phyloP scores from a whole-genome alignment of 257 asterid species.

The Nicotiana tabacum region DNA sequence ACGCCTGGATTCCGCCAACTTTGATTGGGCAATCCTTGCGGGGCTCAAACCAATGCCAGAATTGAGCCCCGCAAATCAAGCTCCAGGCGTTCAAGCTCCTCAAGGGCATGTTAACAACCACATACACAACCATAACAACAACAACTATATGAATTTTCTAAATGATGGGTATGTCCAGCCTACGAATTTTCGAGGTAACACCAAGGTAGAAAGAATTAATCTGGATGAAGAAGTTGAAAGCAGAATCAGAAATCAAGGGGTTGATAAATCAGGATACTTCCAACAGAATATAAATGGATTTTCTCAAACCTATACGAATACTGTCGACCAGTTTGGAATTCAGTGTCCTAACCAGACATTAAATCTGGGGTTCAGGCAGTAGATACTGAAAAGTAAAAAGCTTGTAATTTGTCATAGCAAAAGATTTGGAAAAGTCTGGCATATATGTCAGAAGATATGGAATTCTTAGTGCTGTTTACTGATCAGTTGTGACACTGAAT shows the following conservation, averaged over 20 bases:
- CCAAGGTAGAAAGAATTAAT: not conserved
- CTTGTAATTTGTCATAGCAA: not conserved
- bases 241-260: constrained; percentile 26
- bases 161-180: not conserved
- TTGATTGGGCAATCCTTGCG: constrained; percentile 77
- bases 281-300: constrained; percentile 20
- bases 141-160: not conserved
- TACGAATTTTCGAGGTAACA: not conserved
- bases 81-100: not conserved
- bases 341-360: constrained; percentile 39
- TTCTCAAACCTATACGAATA: constrained; percentile 18
- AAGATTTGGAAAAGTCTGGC: not conserved
- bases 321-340: constrained; percentile 43
- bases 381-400: constrained; percentile 5
- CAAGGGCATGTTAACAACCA: constrained; percentile 8
- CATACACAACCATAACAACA: not conserved
- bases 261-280: constrained; percentile 26
- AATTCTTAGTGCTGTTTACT: not conserved
- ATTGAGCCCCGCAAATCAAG: not conserved
- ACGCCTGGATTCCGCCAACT: constrained; percentile 50
- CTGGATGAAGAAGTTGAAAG: constrained; percentile 59
- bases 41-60: constrained; percentile 31
- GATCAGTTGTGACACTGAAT: not conserved
- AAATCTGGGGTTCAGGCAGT: constrained; percentile 46
- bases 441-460: not conserved